These are phyloP conservation scores for Sclerotinia trifoliorum DNA, from an alignment of 2,329 filamentous ascomycete species.

Conservation along the genomic window DNA sequence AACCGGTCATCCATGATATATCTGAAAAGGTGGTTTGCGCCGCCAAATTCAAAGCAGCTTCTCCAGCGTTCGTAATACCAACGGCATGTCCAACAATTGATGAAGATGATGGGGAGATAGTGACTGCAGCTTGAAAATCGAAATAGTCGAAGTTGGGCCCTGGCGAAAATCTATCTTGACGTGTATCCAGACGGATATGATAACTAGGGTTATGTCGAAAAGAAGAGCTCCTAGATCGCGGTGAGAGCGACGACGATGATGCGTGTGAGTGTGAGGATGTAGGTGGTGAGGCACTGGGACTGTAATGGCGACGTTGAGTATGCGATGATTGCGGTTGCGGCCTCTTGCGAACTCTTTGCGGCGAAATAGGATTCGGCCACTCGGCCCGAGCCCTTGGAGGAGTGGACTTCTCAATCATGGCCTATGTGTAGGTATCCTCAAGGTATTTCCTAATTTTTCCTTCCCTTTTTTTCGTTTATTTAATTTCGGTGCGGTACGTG, in stretches of 20 bases:
- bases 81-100: slow-evolving; percentile 7
- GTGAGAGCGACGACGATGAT: slow-evolving; percentile 11
- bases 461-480: slow-evolving; percentile 8
- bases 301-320: slow-evolving; percentile 17
- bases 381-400: slow-evolving; percentile 18
- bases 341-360: slow-evolving; percentile 20
- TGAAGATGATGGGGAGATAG: slow-evolving; percentile 5
- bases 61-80: slow-evolving; percentile 1
- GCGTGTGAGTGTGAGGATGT: slow-evolving; percentile 13
- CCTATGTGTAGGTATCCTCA: slow-evolving; percentile 7
- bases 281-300: slow-evolving; percentile 20
- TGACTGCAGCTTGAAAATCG: slow-evolving; percentile 6
- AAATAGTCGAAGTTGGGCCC: slow-evolving; percentile 12
- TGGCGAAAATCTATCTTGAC: slow-evolving; percentile 4
- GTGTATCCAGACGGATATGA: slow-evolving; percentile 11
- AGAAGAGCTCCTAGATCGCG: slow-evolving; percentile 3
- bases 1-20: slow-evolving; percentile 14
- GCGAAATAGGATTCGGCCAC: slow-evolving; percentile 18
- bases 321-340: slow-evolving; percentile 13
- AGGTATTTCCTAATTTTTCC: neutral
- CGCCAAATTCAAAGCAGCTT: slow-evolving; percentile 6
- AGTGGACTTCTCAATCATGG: slow-evolving; percentile 20
- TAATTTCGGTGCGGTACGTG: slow-evolving; percentile 10
- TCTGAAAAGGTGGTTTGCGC: slow-evolving; percentile 9
- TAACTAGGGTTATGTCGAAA: slow-evolving; percentile 11